A percentile compares a stretch with the other conserved stretches of the same genome.
Evolutionary conservation across 2,329 filamentous ascomycete species (phyloP).

Genomic region (Stachybotrys echinatus): DNA sequence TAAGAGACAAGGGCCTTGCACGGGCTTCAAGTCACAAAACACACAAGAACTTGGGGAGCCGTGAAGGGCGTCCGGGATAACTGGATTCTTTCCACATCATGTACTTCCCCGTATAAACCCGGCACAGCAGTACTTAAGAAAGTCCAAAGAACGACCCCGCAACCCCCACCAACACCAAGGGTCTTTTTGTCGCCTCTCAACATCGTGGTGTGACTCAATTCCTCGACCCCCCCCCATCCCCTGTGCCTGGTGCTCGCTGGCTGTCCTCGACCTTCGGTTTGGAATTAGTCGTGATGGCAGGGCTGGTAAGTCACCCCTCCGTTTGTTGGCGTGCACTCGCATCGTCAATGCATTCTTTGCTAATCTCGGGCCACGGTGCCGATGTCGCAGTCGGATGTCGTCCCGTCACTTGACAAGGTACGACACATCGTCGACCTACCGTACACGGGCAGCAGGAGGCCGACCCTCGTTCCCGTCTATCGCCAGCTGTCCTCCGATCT

Average conservation of each 20-base stretch:
- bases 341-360: neutral
- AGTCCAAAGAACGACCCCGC: neutral
- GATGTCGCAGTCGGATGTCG: slow-evolving; percentile 29
- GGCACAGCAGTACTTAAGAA: neutral
- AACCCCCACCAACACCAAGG: neutral
- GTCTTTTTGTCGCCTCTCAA: too few relatives aligned
- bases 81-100: neutral
- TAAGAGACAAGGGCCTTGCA: too few relatives aligned
- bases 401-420: slow-evolving; percentile 42
- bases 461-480: slow-evolving; percentile 77
- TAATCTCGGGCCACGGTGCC: too few relatives aligned
- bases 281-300: slow-evolving; percentile 15
- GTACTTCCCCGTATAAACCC: neutral
- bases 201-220: neutral
- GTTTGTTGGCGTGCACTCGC: neutral
- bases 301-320: slow-evolving; percentile 16
- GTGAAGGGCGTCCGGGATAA: too few relatives aligned
- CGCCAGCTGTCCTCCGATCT: slow-evolving; percentile 87
- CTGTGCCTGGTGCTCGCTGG: neutral
- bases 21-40: too few relatives aligned
- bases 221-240: neutral
- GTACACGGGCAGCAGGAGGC: slow-evolving; percentile 16
- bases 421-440: slow-evolving; percentile 35
- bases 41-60: too few relatives aligned
- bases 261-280: neutral